These are phyloP conservation scores for Peronospora belbahrii DNA, from an alignment of 352 stramenopile species.

Conservation along the genomic window DNA sequence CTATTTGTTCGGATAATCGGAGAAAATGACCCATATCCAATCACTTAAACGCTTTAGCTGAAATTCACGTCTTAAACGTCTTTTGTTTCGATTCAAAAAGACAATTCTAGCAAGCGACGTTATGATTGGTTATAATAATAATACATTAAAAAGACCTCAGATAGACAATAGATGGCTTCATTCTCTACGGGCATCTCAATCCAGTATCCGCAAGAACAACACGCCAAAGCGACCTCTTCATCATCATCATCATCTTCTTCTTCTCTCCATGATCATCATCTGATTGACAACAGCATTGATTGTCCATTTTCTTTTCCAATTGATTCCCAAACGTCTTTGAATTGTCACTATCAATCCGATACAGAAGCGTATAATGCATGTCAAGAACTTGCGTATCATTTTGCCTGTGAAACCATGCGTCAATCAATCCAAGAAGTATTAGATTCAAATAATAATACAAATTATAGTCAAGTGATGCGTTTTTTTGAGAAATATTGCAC, in stretches of 20 bases:
- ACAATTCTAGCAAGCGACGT: too few species aligned
- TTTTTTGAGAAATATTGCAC: constrained; percentile 56
- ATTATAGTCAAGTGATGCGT: constrained; percentile 50
- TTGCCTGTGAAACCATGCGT: constrained; percentile 46
- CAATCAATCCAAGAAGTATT: constrained; percentile 51
- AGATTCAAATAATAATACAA: constrained; percentile 53
- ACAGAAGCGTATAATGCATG: constrained; percentile 34
- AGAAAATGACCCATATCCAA: too few species aligned
- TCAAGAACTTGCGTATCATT: constrained; percentile 66
- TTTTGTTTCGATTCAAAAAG: too few species aligned
- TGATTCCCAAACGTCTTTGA: background rate
- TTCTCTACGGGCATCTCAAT: constrained; percentile 54
- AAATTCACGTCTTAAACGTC: too few species aligned
- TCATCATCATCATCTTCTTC: background rate
- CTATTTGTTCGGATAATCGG: too few species aligned
- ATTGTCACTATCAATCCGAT: constrained; percentile 14
- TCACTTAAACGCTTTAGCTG: too few species aligned
- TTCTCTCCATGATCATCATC: background rate
- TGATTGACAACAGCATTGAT: too few species aligned
- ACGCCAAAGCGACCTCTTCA: background rate
- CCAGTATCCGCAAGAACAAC: constrained; percentile 24
- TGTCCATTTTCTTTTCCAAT: constrained; percentile 24
- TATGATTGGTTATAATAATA: background rate
- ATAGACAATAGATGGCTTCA: constrained; percentile 30
- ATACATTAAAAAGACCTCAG: constrained; percentile 6